Conservation (phyloP, 768 basidiomycete species). For the Suillus bovinus region DNA sequence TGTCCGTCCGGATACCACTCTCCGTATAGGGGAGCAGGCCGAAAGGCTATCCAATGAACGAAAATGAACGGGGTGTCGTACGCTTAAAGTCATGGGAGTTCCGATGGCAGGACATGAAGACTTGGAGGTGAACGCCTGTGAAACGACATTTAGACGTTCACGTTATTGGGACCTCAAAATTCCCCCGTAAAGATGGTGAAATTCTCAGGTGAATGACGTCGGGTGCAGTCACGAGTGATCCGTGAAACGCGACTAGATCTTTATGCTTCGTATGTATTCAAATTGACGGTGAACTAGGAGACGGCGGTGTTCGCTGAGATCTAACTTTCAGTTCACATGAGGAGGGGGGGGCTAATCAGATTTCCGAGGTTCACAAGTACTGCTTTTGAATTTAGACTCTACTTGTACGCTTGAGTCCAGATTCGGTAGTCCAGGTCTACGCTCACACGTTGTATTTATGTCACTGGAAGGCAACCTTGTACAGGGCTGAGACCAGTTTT, state of each 20-base stretch:
- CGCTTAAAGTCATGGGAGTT: slow-evolving; percentile 5
- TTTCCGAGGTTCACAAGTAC: slow-evolving; percentile 34
- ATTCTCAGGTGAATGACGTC: slow-evolving; percentile 2
- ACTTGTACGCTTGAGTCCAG: slow-evolving; percentile 12
- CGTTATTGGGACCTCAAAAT: slow-evolving; percentile 2
- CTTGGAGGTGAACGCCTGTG: not conserved
- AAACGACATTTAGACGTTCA: not conserved
- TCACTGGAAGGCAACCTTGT: slow-evolving; percentile 33
- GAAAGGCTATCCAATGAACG: no score
- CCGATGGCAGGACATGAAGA: slow-evolving; percentile 3
- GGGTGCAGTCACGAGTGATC: not conserved
- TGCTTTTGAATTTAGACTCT: slow-evolving; percentile 38
- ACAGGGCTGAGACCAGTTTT: slow-evolving; percentile 35
- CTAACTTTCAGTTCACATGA: not conserved
- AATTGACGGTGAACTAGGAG: not conserved
- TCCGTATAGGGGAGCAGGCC: slow-evolving; percentile 5
- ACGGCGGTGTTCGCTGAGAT: slow-evolving; percentile 6
- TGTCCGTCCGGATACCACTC: not conserved
- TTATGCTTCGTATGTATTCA: no score
- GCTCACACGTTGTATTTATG: slow-evolving; percentile 38
- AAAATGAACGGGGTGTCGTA: no score
- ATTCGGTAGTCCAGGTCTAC: slow-evolving; percentile 22
- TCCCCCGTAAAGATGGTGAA: not conserved
- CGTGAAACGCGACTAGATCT: not conserved
- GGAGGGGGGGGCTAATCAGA: slow-evolving; percentile 30